Evolutionary conservation across 306 rosid species (phyloP).

Genomic region (Rubus idaeus): DNA sequence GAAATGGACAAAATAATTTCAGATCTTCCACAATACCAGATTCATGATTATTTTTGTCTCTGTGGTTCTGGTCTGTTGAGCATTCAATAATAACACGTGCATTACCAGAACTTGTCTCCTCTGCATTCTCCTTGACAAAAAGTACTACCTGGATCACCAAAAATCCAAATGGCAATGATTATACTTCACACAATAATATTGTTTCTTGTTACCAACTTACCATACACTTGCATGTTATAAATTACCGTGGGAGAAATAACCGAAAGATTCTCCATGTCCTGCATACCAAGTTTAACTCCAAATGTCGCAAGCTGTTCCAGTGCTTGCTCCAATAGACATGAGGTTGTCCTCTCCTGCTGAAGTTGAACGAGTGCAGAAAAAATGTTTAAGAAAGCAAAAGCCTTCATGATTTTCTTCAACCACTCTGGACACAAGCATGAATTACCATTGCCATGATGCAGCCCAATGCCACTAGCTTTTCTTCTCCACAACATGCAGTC

Average conservation of each 20-base stretch:
- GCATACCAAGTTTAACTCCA: constrained; percentile 49
- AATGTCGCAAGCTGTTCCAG: constrained; percentile 47
- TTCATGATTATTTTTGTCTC: constrained; percentile 28
- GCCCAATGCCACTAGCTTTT: constrained; percentile 34
- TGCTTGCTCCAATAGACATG: constrained; percentile 48
- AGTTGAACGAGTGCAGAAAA: constrained; percentile 57
- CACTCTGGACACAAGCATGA: constrained; percentile 76
- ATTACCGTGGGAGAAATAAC: constrained; percentile 74
- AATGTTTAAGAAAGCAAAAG: constrained; percentile 68
- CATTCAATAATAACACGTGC: constrained; percentile 37
- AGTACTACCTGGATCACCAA: constrained; percentile 46
- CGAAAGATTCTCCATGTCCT: constrained; percentile 62
- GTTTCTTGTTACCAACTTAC: neutral
- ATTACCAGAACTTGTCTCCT: constrained; percentile 44
- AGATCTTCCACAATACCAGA: constrained; percentile 43
- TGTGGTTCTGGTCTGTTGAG: constrained; percentile 32
- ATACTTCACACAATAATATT: neutral
- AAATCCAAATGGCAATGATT: constrained; percentile 3
- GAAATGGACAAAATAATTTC: neutral
- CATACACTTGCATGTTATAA: neutral
- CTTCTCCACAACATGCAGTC: constrained; percentile 59
- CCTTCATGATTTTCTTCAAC: constrained; percentile 73
- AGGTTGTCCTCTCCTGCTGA: constrained; percentile 39
- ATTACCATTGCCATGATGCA: constrained; percentile 21
- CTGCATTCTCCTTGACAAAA: constrained; percentile 42